Conservation (phyloP, 805 yeast genomes). For the Brettanomyces sp. region DNA sequence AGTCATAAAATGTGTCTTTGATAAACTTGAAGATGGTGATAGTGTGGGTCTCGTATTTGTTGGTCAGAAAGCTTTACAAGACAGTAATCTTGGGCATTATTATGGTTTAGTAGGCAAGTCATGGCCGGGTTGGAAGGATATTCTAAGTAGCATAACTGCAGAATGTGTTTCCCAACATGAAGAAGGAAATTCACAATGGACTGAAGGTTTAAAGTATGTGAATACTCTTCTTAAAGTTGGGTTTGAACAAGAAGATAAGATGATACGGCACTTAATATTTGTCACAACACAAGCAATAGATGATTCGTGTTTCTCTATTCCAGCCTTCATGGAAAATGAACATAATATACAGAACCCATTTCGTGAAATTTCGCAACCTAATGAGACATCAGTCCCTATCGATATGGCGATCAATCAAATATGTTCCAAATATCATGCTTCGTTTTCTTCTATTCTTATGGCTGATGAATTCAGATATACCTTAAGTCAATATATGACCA, state of each 20-base stretch:
- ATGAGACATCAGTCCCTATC: not conserved
- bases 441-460: conserved; percentile 15
- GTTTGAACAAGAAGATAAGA: conserved; percentile 7
- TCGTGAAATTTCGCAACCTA: not conserved
- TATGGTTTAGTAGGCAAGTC: conserved; percentile 20
- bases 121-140: conserved; percentile 23
- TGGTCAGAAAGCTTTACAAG: conserved; percentile 3
- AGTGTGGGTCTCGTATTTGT: conserved; percentile 22
- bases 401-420: not conserved
- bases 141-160: conserved; percentile 13
- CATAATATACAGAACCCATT: not conserved
- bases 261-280: conserved; percentile 14
- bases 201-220: conserved; percentile 15
- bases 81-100: conserved; percentile 18
- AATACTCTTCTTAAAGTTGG: conserved; percentile 12
- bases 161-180: conserved; percentile 5
- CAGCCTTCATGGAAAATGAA: not conserved
- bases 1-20: conserved; percentile 6
- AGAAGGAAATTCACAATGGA: conserved; percentile 12
- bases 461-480: conserved; percentile 20
- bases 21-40: conserved; percentile 13
- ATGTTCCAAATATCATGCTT: conserved; percentile 3
- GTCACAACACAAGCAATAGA: conserved; percentile 10
- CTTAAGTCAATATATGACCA: conserved; percentile 12
- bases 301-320: not conserved